Evolutionary conservation across 176 grass and related monocot species (phyloP).

Genomic region (Alopecurus myosuroides): DNA sequence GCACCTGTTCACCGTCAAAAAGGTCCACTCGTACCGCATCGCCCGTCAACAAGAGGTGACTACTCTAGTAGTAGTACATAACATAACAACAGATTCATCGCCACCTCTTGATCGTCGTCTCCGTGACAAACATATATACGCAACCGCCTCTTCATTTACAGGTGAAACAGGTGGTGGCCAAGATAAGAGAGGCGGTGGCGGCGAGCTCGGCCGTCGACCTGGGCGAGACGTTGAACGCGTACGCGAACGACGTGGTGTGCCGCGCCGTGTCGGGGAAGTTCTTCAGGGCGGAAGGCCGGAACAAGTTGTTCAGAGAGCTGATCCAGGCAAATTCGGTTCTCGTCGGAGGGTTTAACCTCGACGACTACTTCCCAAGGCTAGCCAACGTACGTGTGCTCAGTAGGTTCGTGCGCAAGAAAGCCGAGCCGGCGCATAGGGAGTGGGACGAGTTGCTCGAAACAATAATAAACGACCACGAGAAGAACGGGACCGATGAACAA

Average conservation of each 20-base stretch:
- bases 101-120: background rate
- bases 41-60: background rate
- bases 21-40: background rate
- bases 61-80: too few relatives aligned
- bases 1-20: background rate
- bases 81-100: background rate
- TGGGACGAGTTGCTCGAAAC: background rate
- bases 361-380: background rate
- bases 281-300: slow-evolving; percentile 2
- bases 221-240: background rate
- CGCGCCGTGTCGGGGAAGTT: slow-evolving; percentile 27
- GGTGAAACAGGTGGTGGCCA: background rate
- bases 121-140: background rate
- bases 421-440: background rate
- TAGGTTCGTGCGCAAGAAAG: background rate
- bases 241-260: slow-evolving; percentile 25
- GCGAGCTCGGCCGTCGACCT: background rate
- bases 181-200: background rate
- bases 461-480: background rate
- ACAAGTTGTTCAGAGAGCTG: background rate
- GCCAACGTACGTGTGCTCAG: background rate
- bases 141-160: background rate
- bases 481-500: background rate
- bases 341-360: background rate
- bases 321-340: background rate